Evolutionary conservation across 768 basidiomycete genomes (phyloP).

Genomic region (Kwoniella europaea): DNA sequence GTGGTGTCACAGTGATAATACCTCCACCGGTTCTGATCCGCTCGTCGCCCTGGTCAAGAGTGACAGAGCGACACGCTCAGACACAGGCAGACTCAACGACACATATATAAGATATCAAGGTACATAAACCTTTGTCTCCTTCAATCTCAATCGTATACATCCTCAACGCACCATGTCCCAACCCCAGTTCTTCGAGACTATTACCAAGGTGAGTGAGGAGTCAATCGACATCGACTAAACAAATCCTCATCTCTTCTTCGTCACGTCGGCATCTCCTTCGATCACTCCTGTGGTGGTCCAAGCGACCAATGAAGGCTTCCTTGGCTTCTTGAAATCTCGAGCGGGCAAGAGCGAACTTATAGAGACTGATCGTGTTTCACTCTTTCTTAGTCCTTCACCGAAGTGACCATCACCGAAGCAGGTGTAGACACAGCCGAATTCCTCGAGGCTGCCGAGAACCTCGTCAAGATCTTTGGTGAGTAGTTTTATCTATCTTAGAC

Average conservation of each 20-base stretch:
- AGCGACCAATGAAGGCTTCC: not conserved
- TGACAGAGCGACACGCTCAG: not conserved
- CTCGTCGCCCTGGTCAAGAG: not conserved
- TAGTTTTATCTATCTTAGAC: constrained; percentile 13
- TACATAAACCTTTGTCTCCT: not conserved
- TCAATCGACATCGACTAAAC: too few species aligned
- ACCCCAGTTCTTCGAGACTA: constrained; percentile 55
- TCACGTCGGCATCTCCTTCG: not conserved
- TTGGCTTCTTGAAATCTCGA: too few species aligned
- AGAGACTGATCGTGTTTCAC: constrained; percentile 1
- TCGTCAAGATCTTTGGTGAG: constrained; percentile 88
- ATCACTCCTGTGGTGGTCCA: not conserved
- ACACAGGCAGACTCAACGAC: too few species aligned
- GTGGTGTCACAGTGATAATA: not conserved
- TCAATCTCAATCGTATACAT: not conserved
- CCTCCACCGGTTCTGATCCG: constrained; percentile 2
- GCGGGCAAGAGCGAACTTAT: not conserved
- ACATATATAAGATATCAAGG: too few species aligned
- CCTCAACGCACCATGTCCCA: constrained; percentile 23
- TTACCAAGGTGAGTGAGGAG: constrained; percentile 45
- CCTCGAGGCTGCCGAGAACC: constrained; percentile 83
- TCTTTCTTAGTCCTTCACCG: constrained; percentile 77
- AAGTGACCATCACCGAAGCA: constrained; percentile 80
- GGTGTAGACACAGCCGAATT: constrained; percentile 89
- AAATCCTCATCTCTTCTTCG: too few species aligned